Percentiles rank a stretch among this genome's conserved stretches.
phyloP scores from a whole-genome alignment of 2,329 filamentous ascomycete genomes.

The Fusarium equiseti region DNA sequence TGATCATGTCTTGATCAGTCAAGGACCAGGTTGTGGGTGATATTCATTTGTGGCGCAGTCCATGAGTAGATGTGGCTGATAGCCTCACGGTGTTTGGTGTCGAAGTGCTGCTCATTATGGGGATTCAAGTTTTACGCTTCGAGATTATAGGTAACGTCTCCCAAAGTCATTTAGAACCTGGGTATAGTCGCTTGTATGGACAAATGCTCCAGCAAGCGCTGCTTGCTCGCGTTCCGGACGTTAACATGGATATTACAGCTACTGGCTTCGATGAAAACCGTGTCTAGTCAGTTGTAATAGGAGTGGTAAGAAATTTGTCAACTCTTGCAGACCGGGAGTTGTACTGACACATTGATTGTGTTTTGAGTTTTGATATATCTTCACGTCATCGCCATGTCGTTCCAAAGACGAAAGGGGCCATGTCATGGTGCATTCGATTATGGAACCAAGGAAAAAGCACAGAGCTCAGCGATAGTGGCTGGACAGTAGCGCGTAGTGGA shows the following conservation, averaged over 20 bases:
- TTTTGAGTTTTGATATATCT: neutral
- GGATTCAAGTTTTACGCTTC: neutral
- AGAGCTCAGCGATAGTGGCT: conserved; percentile 11
- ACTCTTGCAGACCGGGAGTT: neutral
- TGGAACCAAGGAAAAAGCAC: conserved; percentile 23
- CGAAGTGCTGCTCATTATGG: neutral
- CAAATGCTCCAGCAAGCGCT: neutral
- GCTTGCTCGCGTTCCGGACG: neutral
- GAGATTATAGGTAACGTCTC: neutral
- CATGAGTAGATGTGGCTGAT: conserved; percentile 22
- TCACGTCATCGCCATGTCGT: conserved; percentile 2
- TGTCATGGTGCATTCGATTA: neutral
- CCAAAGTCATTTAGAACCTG: neutral
- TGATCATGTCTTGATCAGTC: neutral
- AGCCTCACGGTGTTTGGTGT: neutral
- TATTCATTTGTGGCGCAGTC: conserved; percentile 28
- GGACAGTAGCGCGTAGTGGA: conserved; percentile 10
- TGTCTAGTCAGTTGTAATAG: no score
- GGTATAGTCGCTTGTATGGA: no score
- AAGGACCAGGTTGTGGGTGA: conserved; percentile 3
- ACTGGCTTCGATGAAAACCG: neutral
- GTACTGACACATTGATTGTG: neutral
- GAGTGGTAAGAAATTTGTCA: no score
- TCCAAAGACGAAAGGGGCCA: neutral
- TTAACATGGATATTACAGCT: neutral